Conservation (phyloP, 208 protist genomes). For the Wallacemonas sp. region DNA sequence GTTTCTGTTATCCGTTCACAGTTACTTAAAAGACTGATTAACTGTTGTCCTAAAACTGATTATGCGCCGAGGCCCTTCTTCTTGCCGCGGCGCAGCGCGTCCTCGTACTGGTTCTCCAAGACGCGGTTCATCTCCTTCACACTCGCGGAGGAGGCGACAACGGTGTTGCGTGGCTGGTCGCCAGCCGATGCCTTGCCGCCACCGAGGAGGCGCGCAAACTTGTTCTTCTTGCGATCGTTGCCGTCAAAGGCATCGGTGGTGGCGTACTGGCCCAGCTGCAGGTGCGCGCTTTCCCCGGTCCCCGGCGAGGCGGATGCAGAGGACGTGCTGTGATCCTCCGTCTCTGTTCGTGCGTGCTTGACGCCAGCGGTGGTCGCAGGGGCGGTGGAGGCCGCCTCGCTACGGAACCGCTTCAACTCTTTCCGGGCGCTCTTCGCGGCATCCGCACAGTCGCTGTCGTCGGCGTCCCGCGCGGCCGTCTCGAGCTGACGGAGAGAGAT, state of each 20-base stretch:
- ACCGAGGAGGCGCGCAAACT: conserved; percentile 86
- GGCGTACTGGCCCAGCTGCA: conserved; percentile 78
- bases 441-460: conserved; percentile 1
- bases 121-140: conserved; percentile 63
- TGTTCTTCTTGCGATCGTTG: conserved; percentile 52
- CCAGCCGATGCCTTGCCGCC: conserved; percentile 40
- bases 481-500: conserved; percentile 48
- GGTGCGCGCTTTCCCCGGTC: not conserved
- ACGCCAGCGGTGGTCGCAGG: not conserved
- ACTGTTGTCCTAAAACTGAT: too few species aligned
- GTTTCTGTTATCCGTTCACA: too few species aligned
- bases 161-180: not conserved
- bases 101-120: conserved; percentile 68
- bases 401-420: conserved; percentile 31
- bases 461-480: conserved; percentile 15
- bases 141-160: conserved; percentile 12
- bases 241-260: conserved; percentile 49
- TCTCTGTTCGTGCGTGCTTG: conserved; percentile 25
- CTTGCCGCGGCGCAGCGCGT: conserved; percentile 51
- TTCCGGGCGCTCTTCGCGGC: conserved; percentile 50
- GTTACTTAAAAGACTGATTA: too few species aligned
- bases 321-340: not conserved
- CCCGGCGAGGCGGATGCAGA: not conserved
- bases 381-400: too few species aligned
- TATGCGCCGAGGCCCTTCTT: conserved; percentile 82